These are phyloP conservation scores for Porodaedalea pini DNA, from an alignment of 1,284 basidiomycete species.

Conservation along the genomic window DNA sequence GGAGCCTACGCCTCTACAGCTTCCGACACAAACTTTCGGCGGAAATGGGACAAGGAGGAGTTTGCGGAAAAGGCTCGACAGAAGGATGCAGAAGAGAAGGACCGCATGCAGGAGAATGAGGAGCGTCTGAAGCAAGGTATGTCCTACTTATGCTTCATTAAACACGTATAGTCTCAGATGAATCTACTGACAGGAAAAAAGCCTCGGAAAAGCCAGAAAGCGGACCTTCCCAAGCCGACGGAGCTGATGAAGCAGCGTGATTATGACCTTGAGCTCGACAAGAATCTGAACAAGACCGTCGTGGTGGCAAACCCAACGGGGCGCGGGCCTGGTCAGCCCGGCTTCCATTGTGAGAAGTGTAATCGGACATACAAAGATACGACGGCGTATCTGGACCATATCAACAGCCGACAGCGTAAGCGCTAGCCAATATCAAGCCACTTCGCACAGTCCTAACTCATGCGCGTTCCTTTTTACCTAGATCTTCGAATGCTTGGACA, in stretches of 20 bases:
- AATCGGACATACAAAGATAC: slow-evolving; percentile 92
- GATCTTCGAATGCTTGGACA: slow-evolving; percentile 92
- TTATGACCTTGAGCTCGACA: slow-evolving; percentile 77
- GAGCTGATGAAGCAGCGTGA: slow-evolving; percentile 86
- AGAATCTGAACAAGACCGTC: slow-evolving; percentile 90
- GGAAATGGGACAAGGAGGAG: slow-evolving; percentile 86
- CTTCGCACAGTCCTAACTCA: slow-evolving; percentile 3
- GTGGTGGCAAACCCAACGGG: slow-evolving; percentile 82
- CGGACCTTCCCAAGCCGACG: slow-evolving; percentile 84
- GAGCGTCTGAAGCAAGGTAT: slow-evolving; percentile 77
- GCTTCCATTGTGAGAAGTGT: slow-evolving; percentile 90
- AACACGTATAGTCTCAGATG: too few relatives aligned
- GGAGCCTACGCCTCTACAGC: slow-evolving; percentile 62
- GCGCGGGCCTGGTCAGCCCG: slow-evolving; percentile 81
- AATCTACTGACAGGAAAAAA: slow-evolving; percentile 60
- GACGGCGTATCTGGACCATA: slow-evolving; percentile 90
- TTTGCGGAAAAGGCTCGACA: slow-evolving; percentile 73
- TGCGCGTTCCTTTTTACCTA: slow-evolving; percentile 31
- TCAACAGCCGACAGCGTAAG: slow-evolving; percentile 92
- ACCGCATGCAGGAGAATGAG: slow-evolving; percentile 83
- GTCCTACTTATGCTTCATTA: too few relatives aligned
- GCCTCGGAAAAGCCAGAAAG: slow-evolving; percentile 58
- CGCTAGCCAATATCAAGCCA: slow-evolving; percentile 30
- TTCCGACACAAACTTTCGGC: slow-evolving; percentile 71
- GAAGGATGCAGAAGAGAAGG: slow-evolving; percentile 72